These are phyloP conservation scores for Termitomyces sp. DNA, from an alignment of 768 basidiomycete species.

Conservation along the genomic window DNA sequence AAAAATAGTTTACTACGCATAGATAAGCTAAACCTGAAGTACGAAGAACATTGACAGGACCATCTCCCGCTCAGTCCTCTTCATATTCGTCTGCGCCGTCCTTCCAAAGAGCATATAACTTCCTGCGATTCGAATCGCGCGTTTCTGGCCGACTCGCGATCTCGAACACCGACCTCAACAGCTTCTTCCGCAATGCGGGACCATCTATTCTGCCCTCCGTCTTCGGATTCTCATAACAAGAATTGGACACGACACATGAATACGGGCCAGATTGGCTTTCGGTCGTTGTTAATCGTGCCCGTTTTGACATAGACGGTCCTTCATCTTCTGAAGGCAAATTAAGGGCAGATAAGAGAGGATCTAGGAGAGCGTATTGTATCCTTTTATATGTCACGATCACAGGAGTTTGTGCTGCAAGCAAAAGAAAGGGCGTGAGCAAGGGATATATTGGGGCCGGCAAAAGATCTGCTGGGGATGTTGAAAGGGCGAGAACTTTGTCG, in stretches of 20 bases:
- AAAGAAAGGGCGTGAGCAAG: slow-evolving; percentile 67
- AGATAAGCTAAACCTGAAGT: neutral
- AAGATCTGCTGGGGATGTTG: slow-evolving; percentile 36
- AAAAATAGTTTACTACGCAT: neutral
- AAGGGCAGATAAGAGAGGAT: slow-evolving; percentile 62
- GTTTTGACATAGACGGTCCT: slow-evolving; percentile 40
- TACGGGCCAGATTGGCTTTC: slow-evolving; percentile 25
- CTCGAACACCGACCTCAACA: slow-evolving; percentile 65
- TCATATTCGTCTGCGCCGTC: slow-evolving; percentile 40
- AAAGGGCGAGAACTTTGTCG: slow-evolving; percentile 49
- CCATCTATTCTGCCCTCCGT: slow-evolving; percentile 30
- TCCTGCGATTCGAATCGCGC: slow-evolving; percentile 72
- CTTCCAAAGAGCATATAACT: slow-evolving; percentile 80
- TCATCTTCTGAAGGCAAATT: slow-evolving; percentile 28
- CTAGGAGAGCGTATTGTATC: slow-evolving; percentile 59
- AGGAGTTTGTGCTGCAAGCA: slow-evolving; percentile 62
- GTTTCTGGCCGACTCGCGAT: slow-evolving; percentile 71
- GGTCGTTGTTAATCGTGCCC: slow-evolving; percentile 27
- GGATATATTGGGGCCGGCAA: slow-evolving; percentile 28
- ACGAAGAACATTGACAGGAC: neutral
- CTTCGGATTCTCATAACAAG: slow-evolving; percentile 39
- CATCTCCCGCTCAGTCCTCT: slow-evolving; percentile 20
- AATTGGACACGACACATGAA: slow-evolving; percentile 43
- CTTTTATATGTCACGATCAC: slow-evolving; percentile 66
- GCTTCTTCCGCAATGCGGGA: slow-evolving; percentile 38